Evolutionary conservation across 148 eudicot species (phyloP).

Genomic region (Dianthus caryophyllus): DNA sequence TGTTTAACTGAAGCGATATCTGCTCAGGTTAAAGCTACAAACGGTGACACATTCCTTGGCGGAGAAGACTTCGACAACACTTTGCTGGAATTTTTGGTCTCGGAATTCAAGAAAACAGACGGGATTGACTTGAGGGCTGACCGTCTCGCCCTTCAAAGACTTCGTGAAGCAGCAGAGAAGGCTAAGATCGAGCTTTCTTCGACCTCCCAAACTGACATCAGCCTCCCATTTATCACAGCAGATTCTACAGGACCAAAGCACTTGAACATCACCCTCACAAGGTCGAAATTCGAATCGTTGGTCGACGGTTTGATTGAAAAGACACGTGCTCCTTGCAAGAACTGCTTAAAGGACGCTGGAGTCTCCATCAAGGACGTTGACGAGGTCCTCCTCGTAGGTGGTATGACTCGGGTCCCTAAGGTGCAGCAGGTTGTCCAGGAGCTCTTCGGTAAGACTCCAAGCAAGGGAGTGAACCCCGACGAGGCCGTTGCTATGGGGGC

Average conservation of each 20-base stretch:
- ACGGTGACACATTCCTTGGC: conserved; percentile 94
- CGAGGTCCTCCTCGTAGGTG: conserved; percentile 93
- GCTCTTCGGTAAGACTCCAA: conserved; percentile 81
- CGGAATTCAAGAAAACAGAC: conserved; percentile 75
- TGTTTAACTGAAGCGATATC: neutral
- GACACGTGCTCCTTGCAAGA: conserved; percentile 69
- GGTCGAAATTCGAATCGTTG: conserved; percentile 81
- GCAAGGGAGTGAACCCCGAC: conserved; percentile 95
- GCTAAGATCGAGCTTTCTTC: conserved; percentile 93
- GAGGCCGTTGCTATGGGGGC: conserved; percentile 99
- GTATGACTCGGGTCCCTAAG: conserved; percentile 92
- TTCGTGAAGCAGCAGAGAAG: conserved; percentile 91
- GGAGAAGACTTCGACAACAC: conserved; percentile 95
- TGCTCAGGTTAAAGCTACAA: conserved; percentile 84
- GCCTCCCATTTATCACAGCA: conserved; percentile 84
- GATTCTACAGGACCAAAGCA: conserved; percentile 91
- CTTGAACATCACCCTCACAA: conserved; percentile 77
- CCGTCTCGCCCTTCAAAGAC: conserved; percentile 85
- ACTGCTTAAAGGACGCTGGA: conserved; percentile 85
- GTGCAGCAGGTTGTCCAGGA: conserved; percentile 75
- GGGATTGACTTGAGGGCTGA: conserved; percentile 63
- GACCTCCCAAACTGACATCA: conserved; percentile 87
- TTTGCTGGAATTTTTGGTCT: conserved; percentile 65
- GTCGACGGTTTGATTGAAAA: conserved; percentile 74
- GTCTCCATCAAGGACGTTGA: conserved; percentile 61